Percentiles rank a stretch among this genome's conserved stretches.
These are phyloP conservation scores for Elasticomyces elasticus DNA, from an alignment of 495 filamentous ascomycete species.

Conservation along the genomic window DNA sequence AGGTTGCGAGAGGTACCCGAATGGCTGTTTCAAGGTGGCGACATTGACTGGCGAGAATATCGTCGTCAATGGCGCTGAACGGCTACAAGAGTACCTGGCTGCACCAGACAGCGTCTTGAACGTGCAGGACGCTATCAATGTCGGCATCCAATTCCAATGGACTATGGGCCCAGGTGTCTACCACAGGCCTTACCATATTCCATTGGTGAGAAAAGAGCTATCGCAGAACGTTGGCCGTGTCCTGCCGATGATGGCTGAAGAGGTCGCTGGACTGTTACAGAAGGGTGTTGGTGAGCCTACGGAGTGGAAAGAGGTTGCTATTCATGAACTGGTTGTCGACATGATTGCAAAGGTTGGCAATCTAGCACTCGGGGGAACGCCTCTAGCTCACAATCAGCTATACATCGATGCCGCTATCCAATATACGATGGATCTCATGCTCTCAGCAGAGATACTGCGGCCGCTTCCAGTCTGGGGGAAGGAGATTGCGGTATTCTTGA, in stretches of 20 bases:
- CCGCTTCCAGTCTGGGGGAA: background rate
- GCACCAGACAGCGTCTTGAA: background rate
- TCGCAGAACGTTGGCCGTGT: background rate
- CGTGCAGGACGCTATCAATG: slow-evolving; percentile 1
- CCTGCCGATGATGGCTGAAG: background rate
- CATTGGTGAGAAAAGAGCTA: background rate
- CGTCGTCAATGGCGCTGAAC: background rate
- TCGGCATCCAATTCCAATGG: background rate
- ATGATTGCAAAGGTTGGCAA: background rate
- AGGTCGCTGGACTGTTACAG: background rate
- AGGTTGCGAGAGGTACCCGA: background rate
- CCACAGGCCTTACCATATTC: background rate
- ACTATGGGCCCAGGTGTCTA: slow-evolving; percentile 1
- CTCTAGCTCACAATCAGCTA: background rate
- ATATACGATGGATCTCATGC: background rate
- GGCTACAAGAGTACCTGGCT: background rate
- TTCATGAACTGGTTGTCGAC: background rate
- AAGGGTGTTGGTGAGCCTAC: background rate
- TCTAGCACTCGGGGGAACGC: background rate
- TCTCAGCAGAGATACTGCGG: background rate
- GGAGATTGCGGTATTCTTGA: background rate
- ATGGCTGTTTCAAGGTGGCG: background rate
- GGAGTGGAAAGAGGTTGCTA: background rate
- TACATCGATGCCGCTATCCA: slow-evolving; percentile 1
- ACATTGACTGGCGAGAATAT: background rate